phyloP scores from a whole-genome alignment of 208 protist species.

The Crithidia fasciculata region DNA sequence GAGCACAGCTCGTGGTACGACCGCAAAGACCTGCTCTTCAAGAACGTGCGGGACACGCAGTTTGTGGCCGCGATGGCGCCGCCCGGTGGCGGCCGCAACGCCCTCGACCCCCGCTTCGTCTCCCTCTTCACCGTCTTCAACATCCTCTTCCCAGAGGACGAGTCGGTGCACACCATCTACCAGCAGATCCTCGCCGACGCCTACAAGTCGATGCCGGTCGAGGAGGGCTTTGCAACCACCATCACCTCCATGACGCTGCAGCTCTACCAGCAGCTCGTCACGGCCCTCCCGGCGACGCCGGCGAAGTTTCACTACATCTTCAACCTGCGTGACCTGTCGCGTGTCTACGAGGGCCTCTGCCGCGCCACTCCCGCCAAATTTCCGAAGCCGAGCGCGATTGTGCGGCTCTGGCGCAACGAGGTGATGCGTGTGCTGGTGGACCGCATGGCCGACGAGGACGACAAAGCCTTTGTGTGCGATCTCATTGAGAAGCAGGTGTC shows the following conservation, averaged over 20 bases:
- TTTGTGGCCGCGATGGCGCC: slow-evolving; percentile 98
- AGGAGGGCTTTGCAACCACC: slow-evolving; percentile 48
- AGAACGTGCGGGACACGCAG: slow-evolving; percentile 95
- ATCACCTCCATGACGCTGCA: slow-evolving; percentile 94
- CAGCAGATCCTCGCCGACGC: slow-evolving; percentile 93
- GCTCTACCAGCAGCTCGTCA: slow-evolving; percentile 93
- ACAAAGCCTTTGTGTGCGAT: slow-evolving; percentile 90
- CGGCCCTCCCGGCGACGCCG: slow-evolving; percentile 96
- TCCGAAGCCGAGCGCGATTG: slow-evolving; percentile 48
- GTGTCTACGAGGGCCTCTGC: slow-evolving; percentile 98
- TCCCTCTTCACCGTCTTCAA: slow-evolving; percentile 98
- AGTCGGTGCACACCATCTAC: slow-evolving; percentile 97
- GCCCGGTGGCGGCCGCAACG: slow-evolving; percentile 96
- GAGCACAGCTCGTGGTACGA: slow-evolving; percentile 97
- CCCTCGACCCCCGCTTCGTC: slow-evolving; percentile 97
- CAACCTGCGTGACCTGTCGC: slow-evolving; percentile 98
- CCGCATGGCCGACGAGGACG: slow-evolving; percentile 94
- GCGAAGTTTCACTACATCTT: slow-evolving; percentile 99
- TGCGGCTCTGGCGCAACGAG: slow-evolving; percentile 99
- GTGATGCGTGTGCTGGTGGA: slow-evolving; percentile 97
- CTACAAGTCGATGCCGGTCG: slow-evolving; percentile 72
- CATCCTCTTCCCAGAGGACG: slow-evolving; percentile 96
- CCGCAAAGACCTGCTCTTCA: slow-evolving; percentile 96
- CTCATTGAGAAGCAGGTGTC: slow-evolving; percentile 85
- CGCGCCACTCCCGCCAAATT: slow-evolving; percentile 94